phyloP scores from a whole-genome alignment of 208 protist species.

The Leishmania martiniquensis region DNA sequence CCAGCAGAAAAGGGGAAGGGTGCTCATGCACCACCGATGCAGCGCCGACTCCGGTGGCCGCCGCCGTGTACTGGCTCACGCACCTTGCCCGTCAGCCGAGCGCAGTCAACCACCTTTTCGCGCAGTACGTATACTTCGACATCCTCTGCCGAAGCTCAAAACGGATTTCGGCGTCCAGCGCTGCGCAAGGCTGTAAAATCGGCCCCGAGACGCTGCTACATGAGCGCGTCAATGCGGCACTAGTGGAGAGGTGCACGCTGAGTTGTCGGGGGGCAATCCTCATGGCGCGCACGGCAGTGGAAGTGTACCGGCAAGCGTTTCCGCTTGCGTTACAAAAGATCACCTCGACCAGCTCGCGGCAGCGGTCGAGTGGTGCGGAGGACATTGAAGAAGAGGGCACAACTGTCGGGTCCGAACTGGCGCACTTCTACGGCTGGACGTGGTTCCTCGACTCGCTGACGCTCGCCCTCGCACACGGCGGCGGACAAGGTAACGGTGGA shows the following conservation, averaged over 20 bases:
- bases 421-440: constrained; percentile 10
- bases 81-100: constrained; percentile 3
- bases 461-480: constrained; percentile 1
- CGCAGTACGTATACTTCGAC: constrained; percentile 16
- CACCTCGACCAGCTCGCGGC: not conserved
- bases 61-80: constrained; percentile 12
- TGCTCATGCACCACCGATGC: not conserved
- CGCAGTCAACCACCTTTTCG: constrained; percentile 14
- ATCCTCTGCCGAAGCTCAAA: not conserved
- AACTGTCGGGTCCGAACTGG: too few relatives aligned
- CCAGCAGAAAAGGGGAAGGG: not conserved
- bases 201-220: not conserved
- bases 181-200: not conserved
- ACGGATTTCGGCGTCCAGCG: not conserved
- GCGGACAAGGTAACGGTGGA: not conserved
- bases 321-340: not conserved
- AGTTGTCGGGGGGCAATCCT: constrained; percentile 6
- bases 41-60: not conserved
- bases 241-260: not conserved
- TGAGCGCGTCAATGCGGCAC: not conserved
- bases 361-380: not conserved
- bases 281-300: constrained; percentile 10
- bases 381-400: not conserved
- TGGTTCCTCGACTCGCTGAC: constrained; percentile 24
- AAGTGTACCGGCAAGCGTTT: constrained; percentile 11